Conservation (phyloP, 805 yeast genomes). For the Saccharomycopsis sp. region DNA sequence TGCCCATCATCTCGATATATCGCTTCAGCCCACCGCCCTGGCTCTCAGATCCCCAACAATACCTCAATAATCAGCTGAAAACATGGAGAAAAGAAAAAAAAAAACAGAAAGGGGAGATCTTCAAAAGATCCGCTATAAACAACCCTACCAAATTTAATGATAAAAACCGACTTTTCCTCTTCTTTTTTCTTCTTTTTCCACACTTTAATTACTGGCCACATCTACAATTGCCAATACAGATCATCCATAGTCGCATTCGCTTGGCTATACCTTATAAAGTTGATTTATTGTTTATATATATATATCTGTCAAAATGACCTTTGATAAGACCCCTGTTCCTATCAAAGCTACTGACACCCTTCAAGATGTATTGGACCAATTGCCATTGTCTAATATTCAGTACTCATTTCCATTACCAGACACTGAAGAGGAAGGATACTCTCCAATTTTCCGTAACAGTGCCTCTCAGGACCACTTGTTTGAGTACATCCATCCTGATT, state of each 20-base stretch:
- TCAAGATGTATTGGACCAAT: background rate
- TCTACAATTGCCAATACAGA: background rate
- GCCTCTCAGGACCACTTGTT: constrained; percentile 25
- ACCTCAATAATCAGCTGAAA: too few relatives aligned
- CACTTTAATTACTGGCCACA: too few relatives aligned
- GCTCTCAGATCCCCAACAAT: too few relatives aligned
- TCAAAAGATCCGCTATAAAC: too few relatives aligned
- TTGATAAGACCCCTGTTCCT: background rate
- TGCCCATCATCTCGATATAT: too few relatives aligned
- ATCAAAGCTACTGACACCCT: background rate
- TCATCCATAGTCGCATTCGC: too few relatives aligned
- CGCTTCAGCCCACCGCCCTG: too few relatives aligned
- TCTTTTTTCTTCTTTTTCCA: background rate
- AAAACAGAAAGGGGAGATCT: too few relatives aligned
- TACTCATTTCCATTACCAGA: constrained; percentile 18
- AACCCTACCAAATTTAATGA: background rate
- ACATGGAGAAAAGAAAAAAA: too few relatives aligned
- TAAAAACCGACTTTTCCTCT: background rate
- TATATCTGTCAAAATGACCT: background rate
- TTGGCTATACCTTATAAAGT: too few relatives aligned
- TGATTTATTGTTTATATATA: too few relatives aligned
- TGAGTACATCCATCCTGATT: constrained; percentile 29
- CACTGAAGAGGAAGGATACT: constrained; percentile 37
- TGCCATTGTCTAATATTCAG: background rate
- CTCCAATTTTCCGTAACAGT: constrained; percentile 46